Evolutionary conservation across 352 stramenopile genomes (phyloP), one percentile per base, ranked within the genome.

Genomic region (Phytophthora macrochlamydospora): DNA sequence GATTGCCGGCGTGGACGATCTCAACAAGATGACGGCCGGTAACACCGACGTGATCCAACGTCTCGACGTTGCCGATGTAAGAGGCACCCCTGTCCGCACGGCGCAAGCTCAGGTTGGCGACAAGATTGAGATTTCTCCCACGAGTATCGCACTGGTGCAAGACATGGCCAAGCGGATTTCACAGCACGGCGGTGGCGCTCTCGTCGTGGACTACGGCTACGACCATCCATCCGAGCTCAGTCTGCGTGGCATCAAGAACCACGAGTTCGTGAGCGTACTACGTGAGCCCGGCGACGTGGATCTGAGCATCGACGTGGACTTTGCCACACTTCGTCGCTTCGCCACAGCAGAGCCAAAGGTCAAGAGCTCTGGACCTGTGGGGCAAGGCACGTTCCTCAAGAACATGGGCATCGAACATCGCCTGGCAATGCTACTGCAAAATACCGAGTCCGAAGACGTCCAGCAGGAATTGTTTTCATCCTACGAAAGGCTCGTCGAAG

Each of bases 161-260:
- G 94, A 98, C 67, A 91, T 99, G 57, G 86, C 93, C 14, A 90
- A 90, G 65, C 80, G 91, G 14, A 81, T 99, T 29, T 77, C 89
- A 38, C 78, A 90, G 46, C 83, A 87, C 48, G 79, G 92, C 28
- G 96, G 94, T 28, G 87, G 82, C 9, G 94, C 95, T 13, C 66
- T 99, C 4, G 91, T 98, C 37, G 84, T 99, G 56, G 96, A 99
- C 79, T 99, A 99, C 73, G 96, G 96, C 51, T 87, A 97, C 73
- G 90, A 98, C 65, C 90, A 94, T 51, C 89, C 90, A 40, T 95
- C 83, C 1, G 75, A 82, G 56, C 84, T 98, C 59, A 98, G 91
- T 73, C 69, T 98, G 45, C 94, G 96, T 42, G 96, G 89, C 56
- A 98, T 99, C 79, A 91, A 95, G 65, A 89, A 90, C 67, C 96